Base-by-base conservation (phyloP, 495 filamentous ascomycete genomes). In the Xylaria acuta region DNA sequence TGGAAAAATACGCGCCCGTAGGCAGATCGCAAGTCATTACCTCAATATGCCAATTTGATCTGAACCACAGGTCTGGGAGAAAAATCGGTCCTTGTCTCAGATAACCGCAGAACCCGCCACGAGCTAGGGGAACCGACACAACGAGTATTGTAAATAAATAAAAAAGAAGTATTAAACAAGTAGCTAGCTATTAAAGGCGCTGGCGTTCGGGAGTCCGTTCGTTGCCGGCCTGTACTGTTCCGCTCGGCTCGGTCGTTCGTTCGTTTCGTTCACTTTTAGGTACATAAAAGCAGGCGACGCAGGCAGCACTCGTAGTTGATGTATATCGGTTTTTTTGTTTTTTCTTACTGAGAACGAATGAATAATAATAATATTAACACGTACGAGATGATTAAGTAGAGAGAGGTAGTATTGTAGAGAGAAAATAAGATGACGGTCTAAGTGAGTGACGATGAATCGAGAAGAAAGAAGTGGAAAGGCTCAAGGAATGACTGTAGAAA, bases 401-500 rank as follows among this genome's bases (percentile, higher is more conserved):
- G 51, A 69, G 47, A 25, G n/a, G 32, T 20, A 43, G 43, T 51
- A 5, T 11, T n/a, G 22, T 38, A 58, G 36, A 38, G 45, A 69
- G 56, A 69, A 43, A 69, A 70, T 40, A 53, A 3, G 3, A 69
- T 41, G 45, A 53, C 53, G 66, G 66, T 58, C 66, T 56, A 64
- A 71, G 59, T 64, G 69, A 71, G 69, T 4, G 45, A 43, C 14
- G 36, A 43, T 18, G 49, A 59, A 70, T 30, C 16, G n/a, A 71
- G 60, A 71, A 47, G 54, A 70, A 40, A 65, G 64, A 73, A 63
- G 51, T 38, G 27, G 49, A 64, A 72, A 25, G 64, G 68, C 22
- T 69, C 43, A 80, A 73, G 22, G 73, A 75, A 40, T 41, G 74
- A 73, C 75, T 47, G 41, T 47, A 75, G 73, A 54, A 66, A 72